Evolutionary conservation across 192 early-diverging fungal species (phyloP).

Genomic region (Rhizophagus clarus): DNA sequence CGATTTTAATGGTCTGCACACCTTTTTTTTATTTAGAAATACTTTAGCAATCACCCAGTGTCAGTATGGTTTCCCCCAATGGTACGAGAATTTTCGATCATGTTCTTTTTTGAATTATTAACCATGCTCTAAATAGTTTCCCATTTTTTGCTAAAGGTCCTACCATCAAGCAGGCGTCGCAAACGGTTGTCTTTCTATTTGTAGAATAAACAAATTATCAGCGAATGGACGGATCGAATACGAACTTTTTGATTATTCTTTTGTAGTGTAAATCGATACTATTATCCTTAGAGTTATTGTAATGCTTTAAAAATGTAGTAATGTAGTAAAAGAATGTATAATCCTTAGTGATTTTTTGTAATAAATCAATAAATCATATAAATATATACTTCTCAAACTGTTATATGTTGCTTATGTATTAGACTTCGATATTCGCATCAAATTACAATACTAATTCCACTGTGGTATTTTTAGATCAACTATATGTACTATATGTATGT

Average conservation of each 20-base stretch:
- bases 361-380: no score
- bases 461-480: no score
- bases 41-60: neutral
- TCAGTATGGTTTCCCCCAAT: slow-evolving; percentile 16
- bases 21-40: slow-evolving; percentile 9
- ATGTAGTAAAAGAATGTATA: no score
- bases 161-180: slow-evolving; percentile 3
- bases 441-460: no score
- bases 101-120: slow-evolving; percentile 6
- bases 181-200: slow-evolving; percentile 9
- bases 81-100: slow-evolving; percentile 19
- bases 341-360: no score
- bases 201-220: slow-evolving; percentile 24
- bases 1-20: neutral
- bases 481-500: no score
- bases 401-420: no score
- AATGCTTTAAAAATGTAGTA: no score
- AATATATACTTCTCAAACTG: no score
- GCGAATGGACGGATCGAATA: slow-evolving; percentile 6
- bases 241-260: slow-evolving; percentile 6
- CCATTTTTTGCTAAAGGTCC: slow-evolving; percentile 4
- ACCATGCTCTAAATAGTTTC: slow-evolving; percentile 13
- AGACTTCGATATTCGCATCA: no score
- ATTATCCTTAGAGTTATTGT: no score
- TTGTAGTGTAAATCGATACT: neutral